Evolutionary conservation across 1,284 basidiomycete species (phyloP).

Genomic region (Salmacisia buchloeana): DNA sequence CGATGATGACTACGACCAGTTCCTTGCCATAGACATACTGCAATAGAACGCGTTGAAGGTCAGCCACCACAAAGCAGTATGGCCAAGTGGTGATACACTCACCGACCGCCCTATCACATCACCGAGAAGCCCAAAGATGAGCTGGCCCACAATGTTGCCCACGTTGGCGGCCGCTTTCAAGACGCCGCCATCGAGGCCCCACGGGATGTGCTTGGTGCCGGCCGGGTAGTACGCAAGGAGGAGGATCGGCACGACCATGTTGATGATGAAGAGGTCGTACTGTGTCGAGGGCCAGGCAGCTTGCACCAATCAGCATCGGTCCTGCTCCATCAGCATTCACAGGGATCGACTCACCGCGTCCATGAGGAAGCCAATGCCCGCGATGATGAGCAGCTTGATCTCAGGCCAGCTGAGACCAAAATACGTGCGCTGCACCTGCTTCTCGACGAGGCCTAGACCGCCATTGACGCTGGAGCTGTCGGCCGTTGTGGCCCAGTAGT

Average conservation of each 20-base stretch:
- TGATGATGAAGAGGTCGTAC: constrained; percentile 47
- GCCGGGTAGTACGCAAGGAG: constrained; percentile 29
- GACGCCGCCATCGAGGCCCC: constrained; percentile 44
- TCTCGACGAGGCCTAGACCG: constrained; percentile 34
- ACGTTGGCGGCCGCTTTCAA: constrained; percentile 35
- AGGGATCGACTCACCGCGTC: constrained; percentile 12
- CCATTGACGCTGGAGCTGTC: constrained; percentile 16
- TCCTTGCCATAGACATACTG: constrained; percentile 8
- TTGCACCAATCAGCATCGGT: background rate
- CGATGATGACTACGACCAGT: constrained; percentile 6
- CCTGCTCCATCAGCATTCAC: background rate
- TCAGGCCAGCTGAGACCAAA: constrained; percentile 40
- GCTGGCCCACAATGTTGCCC: constrained; percentile 10
- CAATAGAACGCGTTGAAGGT: background rate
- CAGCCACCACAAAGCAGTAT: background rate
- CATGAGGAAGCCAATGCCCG: constrained; percentile 46
- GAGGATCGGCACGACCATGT: constrained; percentile 45
- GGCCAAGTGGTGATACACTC: too few species aligned
- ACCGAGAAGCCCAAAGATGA: constrained; percentile 10
- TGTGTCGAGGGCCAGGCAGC: background rate
- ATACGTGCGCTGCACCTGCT: constrained; percentile 23
- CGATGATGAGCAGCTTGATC: constrained; percentile 40
- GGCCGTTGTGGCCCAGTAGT: constrained; percentile 27
- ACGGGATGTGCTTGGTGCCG: constrained; percentile 27
- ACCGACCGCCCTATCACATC: background rate